phyloP scores from a whole-genome alignment of 495 filamentous ascomycete genomes.

The Trichocladium uniseriatum region DNA sequence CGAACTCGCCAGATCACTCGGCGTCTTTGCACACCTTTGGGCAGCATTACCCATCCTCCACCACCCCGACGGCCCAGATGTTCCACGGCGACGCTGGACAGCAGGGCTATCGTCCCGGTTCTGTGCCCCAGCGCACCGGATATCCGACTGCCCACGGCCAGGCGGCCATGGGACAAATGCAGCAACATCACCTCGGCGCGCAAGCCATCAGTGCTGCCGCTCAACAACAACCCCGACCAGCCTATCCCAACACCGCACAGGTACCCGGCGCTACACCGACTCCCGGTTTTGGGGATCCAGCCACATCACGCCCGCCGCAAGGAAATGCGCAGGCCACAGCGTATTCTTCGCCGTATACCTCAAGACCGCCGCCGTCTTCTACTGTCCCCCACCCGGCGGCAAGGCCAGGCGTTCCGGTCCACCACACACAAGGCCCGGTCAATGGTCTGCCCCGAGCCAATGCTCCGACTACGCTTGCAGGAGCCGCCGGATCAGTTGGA shows the following conservation, averaged over 20 bases:
- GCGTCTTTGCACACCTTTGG: conserved; percentile 18
- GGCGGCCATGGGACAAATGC: conserved; percentile 20
- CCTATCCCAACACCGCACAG: conserved; percentile 25
- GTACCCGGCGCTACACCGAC: conserved; percentile 27
- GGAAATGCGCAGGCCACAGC: conserved; percentile 26
- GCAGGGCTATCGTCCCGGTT: conserved; percentile 18
- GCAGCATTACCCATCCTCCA: conserved; percentile 18
- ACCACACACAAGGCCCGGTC: conserved; percentile 1
- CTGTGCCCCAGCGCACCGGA: conserved; percentile 19
- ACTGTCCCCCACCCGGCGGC: conserved; percentile 13
- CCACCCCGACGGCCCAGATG: conserved; percentile 22
- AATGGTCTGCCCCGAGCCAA: conserved; percentile 19
- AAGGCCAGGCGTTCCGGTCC: conserved; percentile 10
- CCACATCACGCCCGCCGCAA: conserved; percentile 24
- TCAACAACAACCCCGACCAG: conserved; percentile 19
- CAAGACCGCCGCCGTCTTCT: conserved; percentile 23
- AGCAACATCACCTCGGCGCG: conserved; percentile 15
- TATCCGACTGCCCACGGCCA: conserved; percentile 17
- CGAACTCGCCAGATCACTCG: conserved; percentile 36
- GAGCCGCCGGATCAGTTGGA: neutral
- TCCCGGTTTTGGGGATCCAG: conserved; percentile 23
- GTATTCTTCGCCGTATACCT: conserved; percentile 38
- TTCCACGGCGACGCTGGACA: conserved; percentile 18
- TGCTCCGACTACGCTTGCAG: conserved; percentile 2
- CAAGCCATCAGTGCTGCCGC: conserved; percentile 16